Conservation (phyloP, 2,329 filamentous ascomycete species). For the Penicillium sp. region DNA sequence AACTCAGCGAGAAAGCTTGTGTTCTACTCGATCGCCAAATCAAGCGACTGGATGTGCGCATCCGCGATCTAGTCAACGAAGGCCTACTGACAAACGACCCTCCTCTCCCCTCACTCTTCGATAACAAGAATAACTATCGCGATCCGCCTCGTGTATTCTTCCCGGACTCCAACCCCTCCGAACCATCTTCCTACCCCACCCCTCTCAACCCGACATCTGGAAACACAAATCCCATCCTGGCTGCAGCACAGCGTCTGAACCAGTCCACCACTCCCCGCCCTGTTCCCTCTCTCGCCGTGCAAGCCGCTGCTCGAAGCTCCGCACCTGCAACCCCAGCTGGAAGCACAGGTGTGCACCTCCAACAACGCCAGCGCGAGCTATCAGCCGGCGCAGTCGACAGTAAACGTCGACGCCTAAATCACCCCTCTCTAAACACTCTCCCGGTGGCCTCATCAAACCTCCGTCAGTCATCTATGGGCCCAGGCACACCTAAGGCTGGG, state of each 20-base stretch:
- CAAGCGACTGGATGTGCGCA: constrained; percentile 62
- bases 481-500: constrained; percentile 63
- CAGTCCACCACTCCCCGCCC: constrained; percentile 31
- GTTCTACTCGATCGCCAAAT: constrained; percentile 63
- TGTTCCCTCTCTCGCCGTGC: constrained; percentile 40
- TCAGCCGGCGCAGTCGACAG: constrained; percentile 56
- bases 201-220: constrained; percentile 58
- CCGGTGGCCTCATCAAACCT: constrained; percentile 57
- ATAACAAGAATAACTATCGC: constrained; percentile 45
- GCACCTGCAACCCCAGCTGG: constrained; percentile 47
- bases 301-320: constrained; percentile 41
- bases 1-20: constrained; percentile 60
- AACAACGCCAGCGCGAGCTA: constrained; percentile 55
- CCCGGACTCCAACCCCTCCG: constrained; percentile 45
- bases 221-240: constrained; percentile 55
- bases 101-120: constrained; percentile 60
- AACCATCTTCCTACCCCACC: constrained; percentile 43
- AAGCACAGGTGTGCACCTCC: constrained; percentile 38
- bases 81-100: constrained; percentile 62
- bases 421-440: constrained; percentile 51
- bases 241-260: constrained; percentile 53
- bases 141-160: constrained; percentile 53
- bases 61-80: constrained; percentile 60
- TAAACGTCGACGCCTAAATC: constrained; percentile 61
- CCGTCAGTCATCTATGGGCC: constrained; percentile 62